These are phyloP conservation scores for Zygnema circumcarinatum DNA, from an alignment of 139 green algal species.

Conservation along the genomic window DNA sequence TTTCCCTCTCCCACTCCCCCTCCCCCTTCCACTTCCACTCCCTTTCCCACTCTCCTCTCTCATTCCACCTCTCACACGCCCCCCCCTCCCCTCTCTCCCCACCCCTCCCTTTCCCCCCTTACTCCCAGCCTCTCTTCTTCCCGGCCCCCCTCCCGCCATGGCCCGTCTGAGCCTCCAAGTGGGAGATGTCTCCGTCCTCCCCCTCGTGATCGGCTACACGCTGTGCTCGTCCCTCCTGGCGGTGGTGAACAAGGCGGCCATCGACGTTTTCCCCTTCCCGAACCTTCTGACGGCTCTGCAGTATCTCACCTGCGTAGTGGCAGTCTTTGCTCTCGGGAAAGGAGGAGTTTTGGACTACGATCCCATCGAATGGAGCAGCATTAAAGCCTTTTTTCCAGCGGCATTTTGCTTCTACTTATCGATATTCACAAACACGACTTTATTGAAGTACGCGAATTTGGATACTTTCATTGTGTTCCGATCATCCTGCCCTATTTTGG, in stretches of 20 bases:
- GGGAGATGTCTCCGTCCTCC: slow-evolving; percentile 29
- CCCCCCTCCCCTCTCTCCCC: neutral
- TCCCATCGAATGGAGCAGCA: slow-evolving; percentile 31
- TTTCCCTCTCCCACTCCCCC: neutral
- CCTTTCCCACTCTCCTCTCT: neutral
- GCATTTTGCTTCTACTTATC: slow-evolving; percentile 59
- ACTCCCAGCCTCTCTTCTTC: neutral
- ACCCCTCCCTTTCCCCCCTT: neutral
- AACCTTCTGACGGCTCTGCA: slow-evolving; percentile 48
- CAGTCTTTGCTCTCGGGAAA: slow-evolving; percentile 36
- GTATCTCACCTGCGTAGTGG: slow-evolving; percentile 44
- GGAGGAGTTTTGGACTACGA: slow-evolving; percentile 47
- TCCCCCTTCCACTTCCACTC: neutral
- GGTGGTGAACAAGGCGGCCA: slow-evolving; percentile 59
- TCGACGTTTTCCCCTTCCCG: slow-evolving; percentile 56
- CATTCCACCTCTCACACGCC: neutral
- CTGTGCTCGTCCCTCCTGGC: slow-evolving; percentile 49
- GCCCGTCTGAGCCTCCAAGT: neutral
- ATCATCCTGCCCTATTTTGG: slow-evolving; percentile 54
- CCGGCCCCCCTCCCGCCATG: neutral
- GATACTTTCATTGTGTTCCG: slow-evolving; percentile 63
- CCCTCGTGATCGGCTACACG: slow-evolving; percentile 53
- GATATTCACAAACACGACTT: slow-evolving; percentile 61
- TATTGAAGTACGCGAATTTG: slow-evolving; percentile 58
- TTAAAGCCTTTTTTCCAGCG: slow-evolving; percentile 52